Evolutionary conservation across 306 rosid species (phyloP), one percentile per base, ranked within the genome.

Genomic region (Calophaca sinica): DNA sequence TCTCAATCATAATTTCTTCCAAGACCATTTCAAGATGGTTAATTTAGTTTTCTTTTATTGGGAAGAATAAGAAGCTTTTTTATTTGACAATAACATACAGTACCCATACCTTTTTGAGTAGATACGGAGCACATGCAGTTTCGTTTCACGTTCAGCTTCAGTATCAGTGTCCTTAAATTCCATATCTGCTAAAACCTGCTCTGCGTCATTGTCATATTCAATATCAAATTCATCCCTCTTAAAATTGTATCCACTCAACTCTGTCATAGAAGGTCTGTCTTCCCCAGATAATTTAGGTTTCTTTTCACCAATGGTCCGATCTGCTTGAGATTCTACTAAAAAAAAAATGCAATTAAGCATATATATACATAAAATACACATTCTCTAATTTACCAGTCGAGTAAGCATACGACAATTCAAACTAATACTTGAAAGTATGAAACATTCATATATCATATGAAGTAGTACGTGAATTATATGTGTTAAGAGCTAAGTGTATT

Each of bases 191-290:
- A 93, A 83, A 72, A 91, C 71, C 78, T 85, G 96, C 81, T 93
- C 97, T 62, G 98, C 97, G 70, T 93, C 96, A 49, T 93, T 91
- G 77, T 91, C 97, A 28, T 93, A 93, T 80, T 93, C 98, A 74
- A 88, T 66, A 65, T 93, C 96, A 61, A 93, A 93, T 78, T 93
- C 98, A 78, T 84, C 90, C 74, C 97, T 84, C 92, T 89, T 90
- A 82, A 68, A 81, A 83, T 86, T 93, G 77, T 91, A 93, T 77
- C 98, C 97, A 79, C 90, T 88, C 82, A 88, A 81, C 83, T 85
- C 91, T 54, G 81, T 87, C 82, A 89, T 35, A 71, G 88, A 85
- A 67, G 92, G 92, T 67, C 78, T 84, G 79, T 80, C 87, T 69
- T 89, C 93, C 73, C 87, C 91, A n/a, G 72, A 68, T n/a, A 80